Base-by-base conservation (phyloP, 2,329 filamentous ascomycete genomes). In the Dendryphion nanum region DNA sequence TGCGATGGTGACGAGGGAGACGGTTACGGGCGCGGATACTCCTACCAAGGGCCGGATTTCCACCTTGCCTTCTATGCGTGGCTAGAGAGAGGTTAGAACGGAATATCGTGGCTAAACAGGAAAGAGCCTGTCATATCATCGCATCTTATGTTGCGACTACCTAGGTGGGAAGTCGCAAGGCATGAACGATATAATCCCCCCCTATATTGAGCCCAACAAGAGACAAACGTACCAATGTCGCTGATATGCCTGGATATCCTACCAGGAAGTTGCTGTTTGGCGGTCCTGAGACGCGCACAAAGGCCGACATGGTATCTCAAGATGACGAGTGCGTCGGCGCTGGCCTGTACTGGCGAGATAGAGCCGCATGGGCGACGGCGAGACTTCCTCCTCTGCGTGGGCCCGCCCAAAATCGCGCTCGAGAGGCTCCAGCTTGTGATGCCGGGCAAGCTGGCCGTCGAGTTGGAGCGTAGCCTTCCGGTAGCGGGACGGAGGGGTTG, bases 241-340 rank as follows among this genome's bases (percentile, higher is more conserved):
- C 93, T 39, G 91, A 96, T 68, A 98, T 97, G 55, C 93, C 93
- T 39, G 93, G 93, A 69, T 97, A 98, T 56, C 93, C 93, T 55
- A 97, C 89, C 50, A 97, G 78, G 65, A 95, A 96, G 71, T 87
- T 93, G 71, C 89, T 93, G 72, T 98, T 98, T 56, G 93, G 90
- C 64, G 90, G 90, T 64, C 93, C 93, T 53, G 89, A 95, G 71
- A 98, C 89, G 78, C 93, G 86, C 74, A 98, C 93, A 69, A 87
- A 87, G 66, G 86, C 86, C 69, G 84, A 79, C 63, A 68, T 68
- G 60, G 49, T 59, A 37, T 48, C 55, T 57, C 44, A 49, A 33
- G 43, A 37, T 43, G 40, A 50, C 47, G 51, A 43, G 36, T 34
- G 55, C 40, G 53, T 53, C 53, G 57, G 61, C 60, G 58, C 60